Conservation (phyloP, 139 green algal genomes). For the Trebouxia sp. region DNA sequence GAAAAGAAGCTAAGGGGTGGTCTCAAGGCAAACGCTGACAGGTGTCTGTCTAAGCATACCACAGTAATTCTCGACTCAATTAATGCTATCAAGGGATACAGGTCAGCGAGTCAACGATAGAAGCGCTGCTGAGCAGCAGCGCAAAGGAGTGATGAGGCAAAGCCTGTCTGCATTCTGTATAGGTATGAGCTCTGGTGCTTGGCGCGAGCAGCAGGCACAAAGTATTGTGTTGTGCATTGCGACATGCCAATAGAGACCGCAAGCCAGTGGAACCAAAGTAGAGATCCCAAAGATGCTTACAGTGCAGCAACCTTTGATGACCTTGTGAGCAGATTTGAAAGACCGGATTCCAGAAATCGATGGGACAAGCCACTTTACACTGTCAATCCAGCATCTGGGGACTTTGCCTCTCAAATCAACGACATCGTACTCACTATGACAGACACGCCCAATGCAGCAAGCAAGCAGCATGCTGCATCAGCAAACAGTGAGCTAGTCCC, state of each 20-base stretch:
- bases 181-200: conserved; percentile 95
- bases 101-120: conserved; percentile 25
- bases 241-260: conserved; percentile 62
- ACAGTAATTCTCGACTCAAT: conserved; percentile 89
- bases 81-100: conserved; percentile 93
- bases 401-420: not conserved
- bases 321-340: conserved; percentile 83
- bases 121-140: not conserved
- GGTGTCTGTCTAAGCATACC: conserved; percentile 51
- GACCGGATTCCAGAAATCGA: conserved; percentile 77
- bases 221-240: conserved; percentile 90
- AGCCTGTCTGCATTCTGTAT: too few species aligned
- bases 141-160: not conserved
- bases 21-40: conserved; percentile 76
- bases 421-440: conserved; percentile 35
- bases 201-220: conserved; percentile 69
- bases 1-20: conserved; percentile 85
- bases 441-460: not conserved
- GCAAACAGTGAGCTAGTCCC: conserved; percentile 44
- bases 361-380: conserved; percentile 31
- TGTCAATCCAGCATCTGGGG: not conserved
- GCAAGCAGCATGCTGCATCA: not conserved
- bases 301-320: conserved; percentile 71
- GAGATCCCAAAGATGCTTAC: conserved; percentile 39
- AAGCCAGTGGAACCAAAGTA: conserved; percentile 66